Percentiles rank a stretch among this genome's conserved stretches.
phyloP scores from a whole-genome alignment of 371 early-diverging fungal genomes.

The Mucor velutinosus region DNA sequence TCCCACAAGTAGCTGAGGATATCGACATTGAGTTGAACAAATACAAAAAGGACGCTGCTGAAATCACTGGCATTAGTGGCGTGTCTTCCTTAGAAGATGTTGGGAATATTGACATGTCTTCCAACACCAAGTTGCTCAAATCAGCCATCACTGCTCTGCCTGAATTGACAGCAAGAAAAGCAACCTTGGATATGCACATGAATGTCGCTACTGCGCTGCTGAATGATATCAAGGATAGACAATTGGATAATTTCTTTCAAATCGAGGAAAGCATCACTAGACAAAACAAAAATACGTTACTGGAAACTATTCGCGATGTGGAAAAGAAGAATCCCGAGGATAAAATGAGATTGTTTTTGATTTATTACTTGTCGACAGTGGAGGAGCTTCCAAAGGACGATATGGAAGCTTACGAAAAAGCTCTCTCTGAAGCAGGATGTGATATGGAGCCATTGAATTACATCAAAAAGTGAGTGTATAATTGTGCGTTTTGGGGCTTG shows the following conservation, averaged over 20 bases:
- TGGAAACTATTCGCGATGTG: slow-evolving; percentile 81
- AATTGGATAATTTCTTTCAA: slow-evolving; percentile 94
- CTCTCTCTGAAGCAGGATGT: slow-evolving; percentile 75
- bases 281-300: slow-evolving; percentile 74
- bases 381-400: slow-evolving; percentile 81
- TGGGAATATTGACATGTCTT: slow-evolving; percentile 69
- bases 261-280: slow-evolving; percentile 87
- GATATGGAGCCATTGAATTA: slow-evolving; percentile 76
- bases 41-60: slow-evolving; percentile 94
- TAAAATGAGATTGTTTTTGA: slow-evolving; percentile 89
- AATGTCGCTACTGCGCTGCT: slow-evolving; percentile 95
- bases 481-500: neutral
- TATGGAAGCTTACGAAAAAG: slow-evolving; percentile 81
- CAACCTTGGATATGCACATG: slow-evolving; percentile 98
- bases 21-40: slow-evolving; percentile 89
- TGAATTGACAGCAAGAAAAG: slow-evolving; percentile 94
- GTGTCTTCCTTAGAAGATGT: slow-evolving; percentile 87
- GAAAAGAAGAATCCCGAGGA: slow-evolving; percentile 83
- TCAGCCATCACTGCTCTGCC: slow-evolving; percentile 93
- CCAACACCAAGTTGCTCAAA: slow-evolving; percentile 86
- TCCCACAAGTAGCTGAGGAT: slow-evolving; percentile 97
- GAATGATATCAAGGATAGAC: slow-evolving; percentile 91
- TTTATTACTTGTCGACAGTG: slow-evolving; percentile 77
- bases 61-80: slow-evolving; percentile 85
- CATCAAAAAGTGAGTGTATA: slow-evolving; percentile 68